Evolutionary conservation across 352 stramenopile species (phyloP).

Genomic region (Globisporangium middletonii): DNA sequence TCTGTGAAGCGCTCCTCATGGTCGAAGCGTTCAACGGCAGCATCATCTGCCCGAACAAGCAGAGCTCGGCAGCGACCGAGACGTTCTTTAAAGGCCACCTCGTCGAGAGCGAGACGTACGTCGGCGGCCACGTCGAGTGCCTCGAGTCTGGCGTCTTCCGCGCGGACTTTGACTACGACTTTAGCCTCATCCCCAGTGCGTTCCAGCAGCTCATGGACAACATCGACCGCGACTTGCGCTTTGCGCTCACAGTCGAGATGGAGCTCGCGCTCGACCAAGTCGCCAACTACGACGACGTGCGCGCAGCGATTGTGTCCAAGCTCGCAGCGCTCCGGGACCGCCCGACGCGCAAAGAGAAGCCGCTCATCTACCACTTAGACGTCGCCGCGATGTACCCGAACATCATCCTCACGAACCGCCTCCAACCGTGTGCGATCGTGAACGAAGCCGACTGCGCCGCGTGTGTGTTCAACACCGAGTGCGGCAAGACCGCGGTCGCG

Average conservation of each 20-base stretch:
- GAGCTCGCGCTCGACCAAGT: slow-evolving; percentile 87
- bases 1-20: slow-evolving; percentile 99
- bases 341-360: slow-evolving; percentile 87
- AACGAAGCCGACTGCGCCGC: slow-evolving; percentile 94
- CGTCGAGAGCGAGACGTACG: slow-evolving; percentile 98
- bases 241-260: slow-evolving; percentile 94
- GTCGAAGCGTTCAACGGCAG: slow-evolving; percentile 95
- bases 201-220: slow-evolving; percentile 96
- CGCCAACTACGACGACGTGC: slow-evolving; percentile 84
- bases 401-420: slow-evolving; percentile 99
- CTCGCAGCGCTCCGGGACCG: slow-evolving; percentile 93
- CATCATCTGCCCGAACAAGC: slow-evolving; percentile 99
- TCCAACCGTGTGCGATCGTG: slow-evolving; percentile 97
- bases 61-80: slow-evolving; percentile 75
- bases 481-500: slow-evolving; percentile 54
- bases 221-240: slow-evolving; percentile 96
- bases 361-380: slow-evolving; percentile 99
- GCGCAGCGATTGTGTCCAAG: slow-evolving; percentile 89
- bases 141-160: slow-evolving; percentile 98
- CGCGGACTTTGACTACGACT: slow-evolving; percentile 97
- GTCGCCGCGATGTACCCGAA: slow-evolving; percentile 99
- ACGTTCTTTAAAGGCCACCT: slow-evolving; percentile 92
- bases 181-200: slow-evolving; percentile 91
- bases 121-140: slow-evolving; percentile 99
- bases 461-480: slow-evolving; percentile 92